A percentile compares a stretch with the other conserved stretches of the same genome.
phyloP scores from a whole-genome alignment of 2,329 filamentous ascomycete species.

The Fusarium compactum region DNA sequence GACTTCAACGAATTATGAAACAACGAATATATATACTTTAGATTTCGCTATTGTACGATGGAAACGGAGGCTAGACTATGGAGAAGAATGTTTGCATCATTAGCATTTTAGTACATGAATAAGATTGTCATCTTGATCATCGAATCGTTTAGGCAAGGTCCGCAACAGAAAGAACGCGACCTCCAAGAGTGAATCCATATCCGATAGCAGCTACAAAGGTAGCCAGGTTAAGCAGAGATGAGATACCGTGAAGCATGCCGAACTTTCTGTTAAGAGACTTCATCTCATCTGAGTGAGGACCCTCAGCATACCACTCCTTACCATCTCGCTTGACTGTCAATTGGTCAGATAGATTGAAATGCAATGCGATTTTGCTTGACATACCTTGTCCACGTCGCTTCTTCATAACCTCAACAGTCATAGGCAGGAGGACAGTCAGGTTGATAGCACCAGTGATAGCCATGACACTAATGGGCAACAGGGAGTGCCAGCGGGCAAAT shows the following conservation, averaged over 20 bases:
- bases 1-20: slow-evolving; percentile 42
- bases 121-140: slow-evolving; percentile 9
- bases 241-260: slow-evolving; percentile 82
- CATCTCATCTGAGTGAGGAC: slow-evolving; percentile 89
- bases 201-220: slow-evolving; percentile 76
- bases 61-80: slow-evolving; percentile 3
- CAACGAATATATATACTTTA: slow-evolving; percentile 35
- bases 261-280: slow-evolving; percentile 82
- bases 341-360: slow-evolving; percentile 26
- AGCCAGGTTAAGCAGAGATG: slow-evolving; percentile 80
- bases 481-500: slow-evolving; percentile 71
- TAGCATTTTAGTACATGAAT: slow-evolving; percentile 23
- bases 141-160: slow-evolving; percentile 41
- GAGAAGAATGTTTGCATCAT: slow-evolving; percentile 28
- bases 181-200: slow-evolving; percentile 82
- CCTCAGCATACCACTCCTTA: slow-evolving; percentile 84
- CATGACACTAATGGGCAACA: slow-evolving; percentile 77
- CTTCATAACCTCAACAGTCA: slow-evolving; percentile 79
- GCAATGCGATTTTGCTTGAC: slow-evolving; percentile 41
- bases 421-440: slow-evolving; percentile 76
- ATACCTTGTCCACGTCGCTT: slow-evolving; percentile 83
- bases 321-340: slow-evolving; percentile 82
- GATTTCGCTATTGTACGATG: slow-evolving; percentile 15
- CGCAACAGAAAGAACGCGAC: slow-evolving; percentile 64
- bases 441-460: slow-evolving; percentile 80